Conservation (phyloP, 108 stramenopile species). For the Licmophora abbreviata region DNA sequence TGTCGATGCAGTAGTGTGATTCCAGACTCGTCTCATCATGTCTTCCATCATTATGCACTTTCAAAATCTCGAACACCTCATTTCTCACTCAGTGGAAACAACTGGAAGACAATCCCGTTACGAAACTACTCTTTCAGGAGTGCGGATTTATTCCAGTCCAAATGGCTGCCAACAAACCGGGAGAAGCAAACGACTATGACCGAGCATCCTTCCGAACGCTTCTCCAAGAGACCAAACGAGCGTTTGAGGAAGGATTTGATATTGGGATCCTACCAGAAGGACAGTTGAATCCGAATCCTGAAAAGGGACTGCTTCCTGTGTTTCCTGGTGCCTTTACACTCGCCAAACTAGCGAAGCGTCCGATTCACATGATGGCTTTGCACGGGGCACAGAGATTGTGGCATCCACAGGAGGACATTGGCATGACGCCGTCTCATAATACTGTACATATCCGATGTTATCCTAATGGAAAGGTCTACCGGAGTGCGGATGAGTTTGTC, state of each 20-base stretch:
- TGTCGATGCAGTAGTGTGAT: too few relatives aligned
- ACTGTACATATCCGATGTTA: constrained; percentile 61
- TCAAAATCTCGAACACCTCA: neutral
- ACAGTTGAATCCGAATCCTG: constrained; percentile 75
- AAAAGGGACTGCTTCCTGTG: constrained; percentile 53
- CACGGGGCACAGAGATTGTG: constrained; percentile 67
- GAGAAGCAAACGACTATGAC: constrained; percentile 72
- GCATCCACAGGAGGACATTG: constrained; percentile 64
- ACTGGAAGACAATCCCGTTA: constrained; percentile 73
- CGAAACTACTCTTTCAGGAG: constrained; percentile 58
- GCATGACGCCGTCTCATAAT: constrained; percentile 51
- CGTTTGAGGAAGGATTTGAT: constrained; percentile 76
- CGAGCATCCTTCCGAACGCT: constrained; percentile 51
- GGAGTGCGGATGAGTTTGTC: constrained; percentile 54
- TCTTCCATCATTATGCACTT: neutral
- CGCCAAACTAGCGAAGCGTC: constrained; percentile 55
- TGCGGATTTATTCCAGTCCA: constrained; percentile 78
- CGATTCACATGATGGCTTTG: constrained; percentile 71
- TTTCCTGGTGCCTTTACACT: constrained; percentile 68
- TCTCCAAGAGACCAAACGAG: constrained; percentile 46
- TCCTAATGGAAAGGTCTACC: constrained; percentile 33
- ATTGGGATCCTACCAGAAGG: constrained; percentile 80
- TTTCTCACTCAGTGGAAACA: constrained; percentile 81
- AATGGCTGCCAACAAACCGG: constrained; percentile 72
- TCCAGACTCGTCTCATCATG: too few relatives aligned